These are phyloP conservation scores for Magnolia sinica DNA, from an alignment of 164 flowering plant species.

Conservation along the genomic window DNA sequence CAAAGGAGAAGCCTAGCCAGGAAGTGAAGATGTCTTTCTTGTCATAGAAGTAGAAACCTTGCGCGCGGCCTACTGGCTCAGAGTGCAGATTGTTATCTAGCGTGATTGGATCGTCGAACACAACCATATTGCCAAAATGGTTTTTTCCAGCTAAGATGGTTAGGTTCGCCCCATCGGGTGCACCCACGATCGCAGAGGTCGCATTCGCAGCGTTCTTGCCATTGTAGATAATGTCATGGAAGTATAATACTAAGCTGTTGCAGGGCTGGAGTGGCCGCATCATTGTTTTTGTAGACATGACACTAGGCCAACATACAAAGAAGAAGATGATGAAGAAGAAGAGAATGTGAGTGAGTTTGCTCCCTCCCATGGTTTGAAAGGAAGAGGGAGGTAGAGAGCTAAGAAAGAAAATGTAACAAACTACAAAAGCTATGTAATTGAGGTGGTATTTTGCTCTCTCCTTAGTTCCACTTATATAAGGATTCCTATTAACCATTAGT, in stretches of 20 bases:
- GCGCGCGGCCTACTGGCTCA: conserved; percentile 62
- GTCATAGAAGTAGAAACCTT: conserved; percentile 71
- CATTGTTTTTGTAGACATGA: not conserved
- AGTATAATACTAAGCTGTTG: conserved; percentile 43
- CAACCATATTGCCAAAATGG: conserved; percentile 60
- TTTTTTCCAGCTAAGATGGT: conserved; percentile 40
- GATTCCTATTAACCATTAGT: no score
- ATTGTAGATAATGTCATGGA: conserved; percentile 71
- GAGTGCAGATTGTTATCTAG: conserved; percentile 55
- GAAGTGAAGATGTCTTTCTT: conserved; percentile 43
- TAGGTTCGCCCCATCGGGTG: conserved; percentile 54
- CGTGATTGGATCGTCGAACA: conserved; percentile 81
- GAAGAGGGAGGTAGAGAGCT: not conserved
- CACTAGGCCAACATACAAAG: not conserved
- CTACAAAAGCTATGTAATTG: no score
- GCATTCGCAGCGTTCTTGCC: conserved; percentile 59
- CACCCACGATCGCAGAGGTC: conserved; percentile 58
- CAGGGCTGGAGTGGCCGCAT: conserved; percentile 38
- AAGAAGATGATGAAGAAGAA: conserved; percentile 2
- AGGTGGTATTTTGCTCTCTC: no score
- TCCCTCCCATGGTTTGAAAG: not conserved
- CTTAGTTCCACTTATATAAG: no score
- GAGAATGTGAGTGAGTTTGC: conserved; percentile 2
- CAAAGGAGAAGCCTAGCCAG: conserved; percentile 60
- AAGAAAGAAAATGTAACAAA: no score